Conservation (phyloP, 257 asterid species). For the Verbascum thapsus region DNA sequence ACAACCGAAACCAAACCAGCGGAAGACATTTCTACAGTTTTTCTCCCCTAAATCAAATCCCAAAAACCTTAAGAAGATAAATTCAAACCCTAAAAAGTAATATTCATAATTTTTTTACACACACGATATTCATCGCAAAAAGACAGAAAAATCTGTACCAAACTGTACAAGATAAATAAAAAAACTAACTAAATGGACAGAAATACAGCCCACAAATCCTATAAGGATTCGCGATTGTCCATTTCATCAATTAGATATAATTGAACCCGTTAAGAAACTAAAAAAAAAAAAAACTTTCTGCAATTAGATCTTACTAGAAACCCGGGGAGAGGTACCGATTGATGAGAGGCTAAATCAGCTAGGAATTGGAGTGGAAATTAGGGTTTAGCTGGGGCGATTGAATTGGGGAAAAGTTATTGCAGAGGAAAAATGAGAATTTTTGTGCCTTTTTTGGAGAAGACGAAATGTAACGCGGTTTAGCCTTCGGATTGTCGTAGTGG, state of each 20-base stretch:
- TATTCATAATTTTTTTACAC: slow-evolving; percentile 31
- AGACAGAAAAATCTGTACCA: slow-evolving; percentile 33
- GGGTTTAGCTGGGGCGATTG: slow-evolving; percentile 36
- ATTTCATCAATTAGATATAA: slow-evolving; percentile 21
- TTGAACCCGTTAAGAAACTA: neutral
- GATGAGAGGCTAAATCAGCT: slow-evolving; percentile 28
- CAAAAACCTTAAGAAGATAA: slow-evolving; percentile 33
- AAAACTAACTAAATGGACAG: slow-evolving; percentile 29
- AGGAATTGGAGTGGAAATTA: slow-evolving; percentile 28
- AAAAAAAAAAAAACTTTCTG: neutral
- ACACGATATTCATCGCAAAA: slow-evolving; percentile 25
- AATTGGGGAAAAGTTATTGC: slow-evolving; percentile 20
- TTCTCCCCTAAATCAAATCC: slow-evolving; percentile 33
- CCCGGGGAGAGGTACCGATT: slow-evolving; percentile 31
- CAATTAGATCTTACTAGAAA: slow-evolving; percentile 26
- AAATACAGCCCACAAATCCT: slow-evolving; percentile 47
- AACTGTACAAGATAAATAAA: slow-evolving; percentile 13
- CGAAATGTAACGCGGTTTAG: slow-evolving; percentile 38
- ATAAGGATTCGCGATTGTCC: slow-evolving; percentile 49
- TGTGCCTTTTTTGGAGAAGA: too few relatives aligned
- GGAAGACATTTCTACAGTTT: slow-evolving; percentile 56
- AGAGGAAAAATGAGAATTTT: slow-evolving; percentile 16
- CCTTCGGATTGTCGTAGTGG: slow-evolving; percentile 16
- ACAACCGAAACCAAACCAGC: slow-evolving; percentile 68
- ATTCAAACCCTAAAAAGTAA: slow-evolving; percentile 35